phyloP scores from a whole-genome alignment of 257 asterid genomes.

The Solanum chiquidenum region DNA sequence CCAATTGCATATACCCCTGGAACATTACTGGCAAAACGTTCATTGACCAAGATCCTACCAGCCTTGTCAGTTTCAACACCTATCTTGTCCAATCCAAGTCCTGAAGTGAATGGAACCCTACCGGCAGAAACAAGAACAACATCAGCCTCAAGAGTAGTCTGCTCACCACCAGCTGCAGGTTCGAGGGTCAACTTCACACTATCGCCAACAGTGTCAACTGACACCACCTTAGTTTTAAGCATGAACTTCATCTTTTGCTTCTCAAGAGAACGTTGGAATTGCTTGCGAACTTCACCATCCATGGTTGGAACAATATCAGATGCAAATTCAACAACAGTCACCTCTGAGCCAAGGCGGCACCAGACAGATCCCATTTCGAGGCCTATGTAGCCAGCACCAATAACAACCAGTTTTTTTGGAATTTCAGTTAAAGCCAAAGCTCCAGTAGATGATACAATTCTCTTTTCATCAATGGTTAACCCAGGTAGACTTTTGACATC shows the following conservation, averaged over 20 bases:
- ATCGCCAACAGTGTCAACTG: constrained; percentile 63
- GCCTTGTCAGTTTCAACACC: constrained; percentile 81
- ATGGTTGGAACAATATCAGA: constrained; percentile 84
- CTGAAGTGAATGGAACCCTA: constrained; percentile 73
- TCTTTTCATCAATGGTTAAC: constrained; percentile 34
- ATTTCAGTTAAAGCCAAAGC: constrained; percentile 56
- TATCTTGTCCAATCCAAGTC: constrained; percentile 71
- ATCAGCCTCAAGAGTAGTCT: constrained; percentile 75
- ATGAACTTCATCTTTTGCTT: constrained; percentile 94
- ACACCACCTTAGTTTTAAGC: constrained; percentile 89
- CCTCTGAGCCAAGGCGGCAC: constrained; percentile 95
- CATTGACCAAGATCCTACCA: constrained; percentile 73
- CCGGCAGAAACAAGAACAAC: constrained; percentile 97
- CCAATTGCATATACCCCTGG: constrained; percentile 81
- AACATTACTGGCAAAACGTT: constrained; percentile 58
- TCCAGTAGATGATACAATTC: constrained; percentile 42
- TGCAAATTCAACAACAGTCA: constrained; percentile 86
- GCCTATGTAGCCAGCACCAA: constrained; percentile 98
- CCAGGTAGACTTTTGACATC: constrained; percentile 48
- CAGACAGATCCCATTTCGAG: constrained; percentile 99
- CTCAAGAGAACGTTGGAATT: constrained; percentile 87
- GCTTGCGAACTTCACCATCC: constrained; percentile 86
- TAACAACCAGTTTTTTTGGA: constrained; percentile 76
- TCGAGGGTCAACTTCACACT: constrained; percentile 75
- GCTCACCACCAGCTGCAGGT: constrained; percentile 91